These are phyloP conservation scores for Chlorella sp. DNA, from an alignment of 139 green algal species.

Conservation along the genomic window DNA sequence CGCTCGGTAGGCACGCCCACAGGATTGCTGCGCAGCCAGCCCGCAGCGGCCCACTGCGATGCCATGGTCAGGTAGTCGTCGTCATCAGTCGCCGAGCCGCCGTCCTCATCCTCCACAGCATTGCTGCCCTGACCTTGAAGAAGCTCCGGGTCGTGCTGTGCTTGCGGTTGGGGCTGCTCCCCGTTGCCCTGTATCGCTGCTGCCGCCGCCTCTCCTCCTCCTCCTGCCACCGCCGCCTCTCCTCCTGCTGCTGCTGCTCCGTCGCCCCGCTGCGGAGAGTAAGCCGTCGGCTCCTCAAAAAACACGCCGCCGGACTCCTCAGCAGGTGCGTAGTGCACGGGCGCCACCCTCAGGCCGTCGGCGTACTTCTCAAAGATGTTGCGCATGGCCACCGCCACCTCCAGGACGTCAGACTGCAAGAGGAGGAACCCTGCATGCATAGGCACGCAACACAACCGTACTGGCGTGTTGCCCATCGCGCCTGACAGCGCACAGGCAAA, in stretches of 20 bases:
- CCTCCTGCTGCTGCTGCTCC: not conserved
- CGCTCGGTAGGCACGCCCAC: constrained; percentile 68
- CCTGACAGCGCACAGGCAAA: not conserved
- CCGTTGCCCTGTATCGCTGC: too few relatives aligned
- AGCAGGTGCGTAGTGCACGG: not conserved
- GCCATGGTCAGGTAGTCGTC: constrained; percentile 15
- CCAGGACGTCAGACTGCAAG: constrained; percentile 68
- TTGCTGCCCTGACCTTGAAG: not conserved
- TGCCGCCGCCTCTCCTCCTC: too few relatives aligned
- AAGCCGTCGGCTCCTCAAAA: too few relatives aligned
- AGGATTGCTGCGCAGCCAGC: constrained; percentile 66
- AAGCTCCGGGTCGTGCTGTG: not conserved
- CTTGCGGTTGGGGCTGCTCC: too few relatives aligned
- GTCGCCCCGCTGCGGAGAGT: not conserved
- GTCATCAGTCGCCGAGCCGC: not conserved
- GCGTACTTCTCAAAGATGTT: constrained; percentile 44
- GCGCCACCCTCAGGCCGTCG: not conserved
- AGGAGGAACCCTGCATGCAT: constrained; percentile 52
- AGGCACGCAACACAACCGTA: too few relatives aligned
- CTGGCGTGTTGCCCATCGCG: not conserved
- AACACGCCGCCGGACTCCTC: not conserved
- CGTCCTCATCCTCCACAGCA: not conserved
- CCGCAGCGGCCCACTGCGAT: constrained; percentile 27
- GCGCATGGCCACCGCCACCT: constrained; percentile 41
- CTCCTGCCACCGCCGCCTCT: too few relatives aligned